Conservation (phyloP, 805 yeast species). For the Wickerhamiella spandovensis region DNA sequence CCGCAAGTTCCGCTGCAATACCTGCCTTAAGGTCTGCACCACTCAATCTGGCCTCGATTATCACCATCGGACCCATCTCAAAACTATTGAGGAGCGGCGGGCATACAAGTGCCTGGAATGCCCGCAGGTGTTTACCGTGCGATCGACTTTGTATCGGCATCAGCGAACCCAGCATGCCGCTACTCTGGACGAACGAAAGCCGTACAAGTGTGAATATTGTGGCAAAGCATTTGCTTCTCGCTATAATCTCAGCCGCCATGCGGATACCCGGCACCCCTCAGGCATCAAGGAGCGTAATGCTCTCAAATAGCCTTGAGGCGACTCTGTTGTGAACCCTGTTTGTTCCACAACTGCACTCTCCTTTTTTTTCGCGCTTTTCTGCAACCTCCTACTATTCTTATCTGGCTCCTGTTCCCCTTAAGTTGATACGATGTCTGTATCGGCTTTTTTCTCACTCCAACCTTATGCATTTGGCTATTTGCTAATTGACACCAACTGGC, state of each 20-base stretch:
- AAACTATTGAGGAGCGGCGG: slow-evolving; percentile 2
- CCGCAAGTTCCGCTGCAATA: neutral
- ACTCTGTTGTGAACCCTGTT: no score
- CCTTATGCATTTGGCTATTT: neutral
- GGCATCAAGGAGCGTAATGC: neutral
- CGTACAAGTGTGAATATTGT: neutral
- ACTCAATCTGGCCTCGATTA: slow-evolving; percentile 1
- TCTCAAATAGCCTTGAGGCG: neutral
- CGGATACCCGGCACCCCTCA: neutral
- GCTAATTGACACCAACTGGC: neutral
- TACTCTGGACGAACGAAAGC: slow-evolving; percentile 2
- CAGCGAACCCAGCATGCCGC: slow-evolving; percentile 4
- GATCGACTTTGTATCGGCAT: slow-evolving; percentile 1
- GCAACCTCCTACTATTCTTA: no score
- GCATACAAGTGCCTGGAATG: slow-evolving; percentile 2
- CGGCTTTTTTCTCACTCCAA: neutral
- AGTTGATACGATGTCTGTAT: neutral
- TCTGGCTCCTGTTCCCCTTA: neutral
- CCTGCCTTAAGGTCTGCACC: slow-evolving; percentile 1
- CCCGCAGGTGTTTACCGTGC: slow-evolving; percentile 1
- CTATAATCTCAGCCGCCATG: slow-evolving; percentile 1
- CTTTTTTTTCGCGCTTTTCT: no score
- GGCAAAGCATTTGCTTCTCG: slow-evolving; percentile 2
- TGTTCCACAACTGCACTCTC: no score
- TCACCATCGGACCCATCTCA: neutral